Base-by-base conservation (phyloP, 306 rosid species). In the Lupinus albus region DNA sequence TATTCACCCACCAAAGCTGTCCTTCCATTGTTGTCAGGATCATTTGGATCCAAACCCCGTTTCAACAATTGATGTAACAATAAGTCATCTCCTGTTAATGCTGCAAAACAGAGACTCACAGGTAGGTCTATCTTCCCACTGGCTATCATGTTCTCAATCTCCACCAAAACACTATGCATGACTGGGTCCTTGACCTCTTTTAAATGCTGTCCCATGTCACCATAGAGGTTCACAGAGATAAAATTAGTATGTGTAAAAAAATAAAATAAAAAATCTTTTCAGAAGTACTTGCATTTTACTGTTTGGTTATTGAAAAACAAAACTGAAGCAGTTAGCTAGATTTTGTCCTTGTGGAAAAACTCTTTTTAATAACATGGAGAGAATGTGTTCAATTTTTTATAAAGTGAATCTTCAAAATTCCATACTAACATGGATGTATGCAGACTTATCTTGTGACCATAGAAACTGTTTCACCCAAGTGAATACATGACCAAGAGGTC, bases 121-220 rank as follows among this genome's bases (percentile, higher is more conserved):
- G 99, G 97, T 51, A 90, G 76, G 77, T 84, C 95, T 97, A 90
- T 48, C 64, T 84, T 80, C 15, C 99, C 97, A 53, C 84, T 85
- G 75, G 96, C 88, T 44, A 94, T 75, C 96, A 94, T 86, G 84
- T 79, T 86, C 86, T 90, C 92, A 6, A 87, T 86, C 81, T 91
- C 97, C 77, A 57, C 57, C 70, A 94, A 67, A 76, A 88, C 90
- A 48, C 88, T 91, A 46, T 91, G 86, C 99, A 94, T 90, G 1
- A 84, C 62, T 68, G 97, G 95, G 70, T 94, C 86, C n/a, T 84
- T 78, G 0, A 72, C 52, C 20, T 78, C 92, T 72, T 85, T 90
- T 81, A 94, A 78, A 74, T 85, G 90, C 99, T 94, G 86, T 50
- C n/a, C 15, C 79, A 18, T 51, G 10, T 36, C 11, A 0, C 14